phyloP scores from a whole-genome alignment of 768 basidiomycete genomes.

The Sarcodon sp. region DNA sequence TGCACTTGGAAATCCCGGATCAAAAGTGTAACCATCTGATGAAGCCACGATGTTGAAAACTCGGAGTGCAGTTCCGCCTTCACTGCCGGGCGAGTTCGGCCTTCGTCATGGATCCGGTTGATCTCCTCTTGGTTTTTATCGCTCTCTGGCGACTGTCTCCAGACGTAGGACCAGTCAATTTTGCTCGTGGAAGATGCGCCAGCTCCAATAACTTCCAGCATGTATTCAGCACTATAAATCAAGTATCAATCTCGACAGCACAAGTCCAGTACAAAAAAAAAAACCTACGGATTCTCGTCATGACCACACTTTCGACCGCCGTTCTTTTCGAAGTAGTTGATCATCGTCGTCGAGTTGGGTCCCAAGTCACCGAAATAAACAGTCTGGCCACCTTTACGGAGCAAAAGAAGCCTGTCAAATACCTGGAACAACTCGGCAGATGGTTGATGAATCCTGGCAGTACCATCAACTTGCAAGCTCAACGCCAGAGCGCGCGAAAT shows the following conservation, averaged over 20 bases:
- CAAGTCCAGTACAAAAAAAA: neutral
- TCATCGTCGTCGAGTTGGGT: constrained; percentile 40
- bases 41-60: constrained; percentile 40
- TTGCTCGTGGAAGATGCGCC: constrained; percentile 31
- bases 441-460: constrained; percentile 37
- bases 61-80: constrained; percentile 15
- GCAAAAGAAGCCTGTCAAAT: constrained; percentile 69
- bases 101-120: constrained; percentile 27
- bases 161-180: constrained; percentile 36
- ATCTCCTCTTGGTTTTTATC: constrained; percentile 25
- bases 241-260: neutral
- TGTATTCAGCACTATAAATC: constrained; percentile 27
- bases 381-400: constrained; percentile 63
- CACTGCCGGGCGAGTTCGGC: constrained; percentile 14
- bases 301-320: constrained; percentile 51
- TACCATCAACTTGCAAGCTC: neutral
- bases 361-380: constrained; percentile 67
- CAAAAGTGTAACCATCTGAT: constrained; percentile 32
- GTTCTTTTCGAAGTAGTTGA: constrained; percentile 66
- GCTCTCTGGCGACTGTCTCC: constrained; percentile 32
- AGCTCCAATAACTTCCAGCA: constrained; percentile 43
- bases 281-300: constrained; percentile 51
- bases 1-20: constrained; percentile 30
- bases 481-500: neutral
- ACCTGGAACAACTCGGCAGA: constrained; percentile 77